Evolutionary conservation across 768 basidiomycete species (phyloP).

Genomic region (Kwoniella heveanensis): DNA sequence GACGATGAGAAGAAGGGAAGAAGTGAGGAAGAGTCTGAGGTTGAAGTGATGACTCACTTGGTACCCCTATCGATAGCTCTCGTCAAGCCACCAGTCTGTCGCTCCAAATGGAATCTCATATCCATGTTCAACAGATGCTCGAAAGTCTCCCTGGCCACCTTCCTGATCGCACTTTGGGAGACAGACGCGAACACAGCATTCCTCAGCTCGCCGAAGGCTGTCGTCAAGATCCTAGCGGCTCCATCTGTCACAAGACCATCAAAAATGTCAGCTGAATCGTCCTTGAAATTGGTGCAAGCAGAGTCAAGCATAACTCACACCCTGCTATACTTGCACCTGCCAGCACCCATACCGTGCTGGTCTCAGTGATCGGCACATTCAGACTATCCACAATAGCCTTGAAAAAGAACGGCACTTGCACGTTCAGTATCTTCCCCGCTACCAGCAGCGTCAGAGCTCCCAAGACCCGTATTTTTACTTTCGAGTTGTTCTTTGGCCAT

Average conservation of each 20-base stretch:
- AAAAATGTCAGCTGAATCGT: not conserved
- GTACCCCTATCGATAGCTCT: slow-evolving; percentile 96
- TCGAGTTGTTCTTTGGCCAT: slow-evolving; percentile 79
- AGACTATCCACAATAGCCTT: slow-evolving; percentile 86
- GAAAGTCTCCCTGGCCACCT: slow-evolving; percentile 93
- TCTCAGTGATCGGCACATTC: slow-evolving; percentile 74
- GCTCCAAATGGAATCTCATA: slow-evolving; percentile 83
- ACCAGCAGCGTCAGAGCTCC: slow-evolving; percentile 79
- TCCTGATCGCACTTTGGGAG: slow-evolving; percentile 88
- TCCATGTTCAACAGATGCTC: slow-evolving; percentile 88
- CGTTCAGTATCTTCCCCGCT: slow-evolving; percentile 89
- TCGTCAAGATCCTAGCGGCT: slow-evolving; percentile 82
- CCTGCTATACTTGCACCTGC: slow-evolving; percentile 87
- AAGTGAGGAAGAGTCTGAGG: not conserved
- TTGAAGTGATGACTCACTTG: slow-evolving; percentile 64
- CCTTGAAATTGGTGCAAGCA: slow-evolving; percentile 8
- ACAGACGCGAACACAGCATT: slow-evolving; percentile 97
- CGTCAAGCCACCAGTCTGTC: slow-evolving; percentile 94
- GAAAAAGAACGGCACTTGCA: slow-evolving; percentile 97
- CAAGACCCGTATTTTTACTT: slow-evolving; percentile 76
- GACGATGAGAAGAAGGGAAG: not conserved
- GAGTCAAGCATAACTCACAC: slow-evolving; percentile 64
- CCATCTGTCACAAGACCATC: slow-evolving; percentile 66
- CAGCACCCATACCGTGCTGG: slow-evolving; percentile 83
- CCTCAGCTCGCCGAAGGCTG: slow-evolving; percentile 83